Evolutionary conservation across 805 yeast genomes (phyloP), one percentile per base, ranked within the genome.

Genomic region (Barnettozyma californica): DNA sequence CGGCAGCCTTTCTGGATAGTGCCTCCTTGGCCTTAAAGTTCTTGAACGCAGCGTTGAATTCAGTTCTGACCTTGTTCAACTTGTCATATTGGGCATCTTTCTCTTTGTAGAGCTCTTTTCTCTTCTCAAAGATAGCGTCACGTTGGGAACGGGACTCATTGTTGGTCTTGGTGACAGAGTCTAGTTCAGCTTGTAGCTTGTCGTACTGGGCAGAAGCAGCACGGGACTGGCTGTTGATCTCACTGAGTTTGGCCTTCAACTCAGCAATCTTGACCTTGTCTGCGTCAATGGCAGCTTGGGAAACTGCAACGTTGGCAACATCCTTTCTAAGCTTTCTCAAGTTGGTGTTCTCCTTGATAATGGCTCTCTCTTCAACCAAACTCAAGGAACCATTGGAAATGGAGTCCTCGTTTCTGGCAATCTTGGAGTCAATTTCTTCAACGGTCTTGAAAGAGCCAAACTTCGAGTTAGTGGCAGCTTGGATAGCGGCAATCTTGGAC

Each of bases 351-450:
- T 92, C 98, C 71, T 87, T 87, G 57, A 94, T 81, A 55, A 76
- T 69, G 63, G 82, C 77, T 73, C 88, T 84, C 77, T 94, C 99
- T 54, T 92, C 96, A 46, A 90, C 97, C 62, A 94, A 80, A 59
- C 87, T 80, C 65, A 94, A 75, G 41, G 76, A 69, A 54, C 98
- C 98, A 44, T 85, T 69, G 48, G 86, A 87, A 53, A 94, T 83
- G 56, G 77, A 73, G 39, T 75, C 77, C 65, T 94, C 97, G 62
- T 89, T 78, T 55, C 73, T 73, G 50, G 65, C 64, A 61, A 87
- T 75, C 67, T 83, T 80, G 50, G 72, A 71, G 58, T 86, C 90
- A 56, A 87, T 83, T 53, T 87, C 95, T 34, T 71, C 82, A 52
- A 76, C 78, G 42, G 74, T 70, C 66, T 82, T 83, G 76, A 80